Evolutionary conservation across 1,139 yeast genomes (phyloP), one percentile per base, ranked within the genome.

Genomic region (Tardiomyces blankii): DNA sequence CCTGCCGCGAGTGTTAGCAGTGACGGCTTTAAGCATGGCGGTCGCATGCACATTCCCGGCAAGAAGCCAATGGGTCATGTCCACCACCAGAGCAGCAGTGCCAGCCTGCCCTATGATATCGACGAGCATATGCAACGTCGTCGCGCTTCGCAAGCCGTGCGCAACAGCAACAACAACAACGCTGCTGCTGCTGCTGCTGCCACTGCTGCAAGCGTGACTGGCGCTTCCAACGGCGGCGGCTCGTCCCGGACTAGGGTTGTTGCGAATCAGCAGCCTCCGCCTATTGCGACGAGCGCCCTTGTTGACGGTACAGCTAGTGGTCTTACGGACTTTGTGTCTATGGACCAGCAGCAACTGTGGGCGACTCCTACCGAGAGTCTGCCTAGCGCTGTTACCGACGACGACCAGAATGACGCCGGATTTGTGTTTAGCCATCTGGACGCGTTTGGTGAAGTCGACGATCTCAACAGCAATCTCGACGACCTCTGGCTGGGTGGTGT

Each of bases 361-460:
- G 25, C 4, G 4, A 21, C 25, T 4, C 25, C 25, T 5, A 4
- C 25, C 4, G 25, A 21, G 25, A 21, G 25, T 7, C 25, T 21
- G 25, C 25, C 25, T 4, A 21, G 25, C 7, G 25, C 25, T 4
- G 7, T 7, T 5, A 21, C 25, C 25, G 25, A 21, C 9, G 35
- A 30, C 25, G 25, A 21, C 9, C 9, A 30, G 16, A 11, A 30
- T 3, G 35, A 30, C 5, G 9, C 16, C 5, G 35, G 35, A 11
- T 9, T 30, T 9, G 11, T 30, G 35, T 9, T 30, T 11, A 30
- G 16, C 16, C 35, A 30, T 4, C 9, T 30, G 16, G 28, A 42
- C 25, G 44, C 21, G 41, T 47, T 42, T 40, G 49, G 42, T 18
- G 44, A 42, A 23, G 40, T 47, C 44, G 49, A 45, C 16, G 49